Evolutionary conservation across 2,329 filamentous ascomycete genomes (phyloP), one percentile per base, ranked within the genome.

Genomic region (Penicillium sp.): DNA sequence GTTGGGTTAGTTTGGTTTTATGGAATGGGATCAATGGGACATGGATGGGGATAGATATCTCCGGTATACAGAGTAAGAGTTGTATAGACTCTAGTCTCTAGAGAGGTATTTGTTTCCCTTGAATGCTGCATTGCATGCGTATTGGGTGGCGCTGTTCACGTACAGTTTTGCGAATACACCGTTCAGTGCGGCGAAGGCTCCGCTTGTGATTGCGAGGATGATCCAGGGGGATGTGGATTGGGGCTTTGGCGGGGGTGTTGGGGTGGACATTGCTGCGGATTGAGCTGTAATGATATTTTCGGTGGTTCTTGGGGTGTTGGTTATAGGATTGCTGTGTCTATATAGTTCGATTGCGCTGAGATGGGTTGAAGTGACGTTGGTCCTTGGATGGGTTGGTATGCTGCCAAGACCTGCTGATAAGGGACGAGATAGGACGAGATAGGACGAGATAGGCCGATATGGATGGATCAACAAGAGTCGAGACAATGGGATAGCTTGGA

Each of bases 101-200:
- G 19, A 22, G 19, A 22, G 19, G 19, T 22, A 22, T 3, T 22
- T 5, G 3, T 22, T 22, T 22, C 19, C 5, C 19, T 22, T 22
- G 19, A 22, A 22, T 22, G 19, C 19, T 22, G 3, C 5, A 3
- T 22, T 22, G 19, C 3, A 22, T 22, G 19, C 19, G 19, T 22
- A n/a, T 22, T 22, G 19, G 19, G 19, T 5, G 3, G 19, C 19
- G 19, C n/a, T n/a, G n/a, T 22, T 7, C 7, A 62, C 68, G 34
- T 72, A 82, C 79, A 85, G 72, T 67, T 85, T 85, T 10, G 82
- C 82, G 64, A 85, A 85, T n/a, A 84, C 77, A 42, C 82, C 82
- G 57, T 85, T 85, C 59, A 82, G 72, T 10, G 82, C 81, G 14
- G 82, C 82, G 63, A 81, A 85, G 34, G 76, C 75, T 48, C 82